Percentiles rank a stretch among this genome's conserved stretches.
Evolutionary conservation across 192 early-diverging fungal species (phyloP).

Genomic region (Backusella tarrabulga): DNA sequence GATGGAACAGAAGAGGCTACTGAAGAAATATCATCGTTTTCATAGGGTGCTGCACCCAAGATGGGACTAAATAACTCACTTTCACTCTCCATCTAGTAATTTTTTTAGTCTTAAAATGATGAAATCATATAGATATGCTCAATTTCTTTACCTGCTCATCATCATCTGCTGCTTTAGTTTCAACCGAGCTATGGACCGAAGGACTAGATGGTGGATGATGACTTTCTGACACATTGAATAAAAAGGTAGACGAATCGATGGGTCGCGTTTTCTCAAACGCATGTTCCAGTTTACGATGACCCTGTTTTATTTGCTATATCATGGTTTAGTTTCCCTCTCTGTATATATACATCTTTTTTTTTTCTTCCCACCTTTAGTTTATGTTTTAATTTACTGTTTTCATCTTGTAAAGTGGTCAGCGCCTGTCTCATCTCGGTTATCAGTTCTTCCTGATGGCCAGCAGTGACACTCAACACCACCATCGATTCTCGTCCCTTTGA

Average conservation of each 20-base stretch:
- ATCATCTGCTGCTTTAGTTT: background rate
- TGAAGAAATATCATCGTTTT: background rate
- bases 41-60: background rate
- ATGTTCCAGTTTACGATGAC: slow-evolving; percentile 14
- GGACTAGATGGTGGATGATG: background rate
- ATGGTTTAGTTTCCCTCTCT: background rate
- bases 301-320: slow-evolving; percentile 19
- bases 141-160: background rate
- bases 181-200: background rate
- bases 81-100: slow-evolving; percentile 4
- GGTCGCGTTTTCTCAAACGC: slow-evolving; percentile 25
- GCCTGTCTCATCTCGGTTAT: slow-evolving; percentile 26
- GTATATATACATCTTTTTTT: background rate
- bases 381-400: slow-evolving; percentile 21
- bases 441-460: slow-evolving; percentile 26
- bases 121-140: background rate
- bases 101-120: background rate
- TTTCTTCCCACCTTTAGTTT: background rate
- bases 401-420: slow-evolving; percentile 17
- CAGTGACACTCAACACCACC: slow-evolving; percentile 16
- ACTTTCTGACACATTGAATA: background rate
- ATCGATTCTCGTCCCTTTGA: slow-evolving; percentile 16
- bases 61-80: slow-evolving; percentile 5
- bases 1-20: background rate
- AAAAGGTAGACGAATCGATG: background rate